Conservation (phyloP, 1,284 basidiomycete genomes). For the Albatrellus sp. region DNA sequence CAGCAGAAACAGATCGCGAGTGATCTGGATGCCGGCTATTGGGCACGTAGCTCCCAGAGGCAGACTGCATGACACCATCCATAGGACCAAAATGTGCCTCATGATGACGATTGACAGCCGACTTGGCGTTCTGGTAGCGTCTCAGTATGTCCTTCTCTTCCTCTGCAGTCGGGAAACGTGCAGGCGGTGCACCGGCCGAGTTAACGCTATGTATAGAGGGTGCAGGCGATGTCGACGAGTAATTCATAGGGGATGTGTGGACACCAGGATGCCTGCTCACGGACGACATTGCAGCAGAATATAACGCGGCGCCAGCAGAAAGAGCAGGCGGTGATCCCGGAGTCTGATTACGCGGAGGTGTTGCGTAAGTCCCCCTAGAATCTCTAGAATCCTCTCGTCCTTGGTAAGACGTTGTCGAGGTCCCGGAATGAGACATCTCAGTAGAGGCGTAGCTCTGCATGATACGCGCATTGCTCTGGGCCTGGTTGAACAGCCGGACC, state of each 20-base stretch:
- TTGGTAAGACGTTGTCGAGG: conserved; percentile 6
- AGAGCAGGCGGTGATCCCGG: conserved; percentile 8
- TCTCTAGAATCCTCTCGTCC: conserved; percentile 9
- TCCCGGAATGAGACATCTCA: conserved; percentile 4
- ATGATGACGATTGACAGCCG: conserved; percentile 49
- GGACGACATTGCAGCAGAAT: conserved; percentile 31
- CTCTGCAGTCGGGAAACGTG: conserved; percentile 25
- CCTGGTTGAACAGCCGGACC: conserved; percentile 49
- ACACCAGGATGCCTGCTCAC: conserved; percentile 14
- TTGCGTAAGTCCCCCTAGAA: background rate
- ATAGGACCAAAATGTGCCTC: conserved; percentile 19
- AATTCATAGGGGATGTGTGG: too few relatives aligned
- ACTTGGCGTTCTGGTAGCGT: conserved; percentile 58
- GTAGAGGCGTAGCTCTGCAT: conserved; percentile 25
- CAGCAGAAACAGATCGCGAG: conserved; percentile 9
- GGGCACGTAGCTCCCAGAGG: conserved; percentile 4
- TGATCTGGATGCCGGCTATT: conserved; percentile 20
- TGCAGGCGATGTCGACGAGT: too few relatives aligned
- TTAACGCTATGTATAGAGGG: too few relatives aligned
- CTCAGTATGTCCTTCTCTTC: conserved; percentile 54
- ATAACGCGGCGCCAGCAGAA: conserved; percentile 32
- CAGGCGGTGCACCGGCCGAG: background rate
- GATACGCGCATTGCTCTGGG: conserved; percentile 43
- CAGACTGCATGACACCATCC: conserved; percentile 11
- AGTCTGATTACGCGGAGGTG: conserved; percentile 3